Evolutionary conservation across 495 filamentous ascomycete species (phyloP), one percentile per base, ranked within the genome.

Genomic region (Hyaloscypha finlandica): DNA sequence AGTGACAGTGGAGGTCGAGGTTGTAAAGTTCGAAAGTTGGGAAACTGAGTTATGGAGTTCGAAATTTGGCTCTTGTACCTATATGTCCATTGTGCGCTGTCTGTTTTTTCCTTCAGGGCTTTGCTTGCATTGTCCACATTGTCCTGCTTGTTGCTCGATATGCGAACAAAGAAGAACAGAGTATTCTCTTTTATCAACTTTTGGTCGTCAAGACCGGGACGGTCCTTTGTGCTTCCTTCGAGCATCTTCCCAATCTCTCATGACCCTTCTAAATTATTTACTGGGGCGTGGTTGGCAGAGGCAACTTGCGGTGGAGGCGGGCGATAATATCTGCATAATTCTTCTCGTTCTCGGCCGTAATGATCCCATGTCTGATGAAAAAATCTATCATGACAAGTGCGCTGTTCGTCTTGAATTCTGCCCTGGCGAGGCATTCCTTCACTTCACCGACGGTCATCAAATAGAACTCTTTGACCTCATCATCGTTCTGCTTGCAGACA

Each of bases 391-490:
- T 63, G 37, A 84, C 81, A 6, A 80, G 68, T 12, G 78, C 81
- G 65, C 79, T 79, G 66, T 83, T 83, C 1, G 81, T 77, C 72
- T 86, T 88, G 73, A 89, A 89, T 73, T 84, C 79, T 16, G 77
- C 74, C 2, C 64, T 63, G 32, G 71, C 45, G 63, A 89, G 68
- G 0, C 79, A 79, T 25, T 63, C 64, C 58, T 76, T 73, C 2
- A 88, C 78, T 30, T 87, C 77, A 0, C 79, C 78, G 1, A 85
- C 70, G 6, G 62, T 69, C 81, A 82, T 83, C 33, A 83, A 69
- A 12, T 70, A 71, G 68, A 88, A 85, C 30, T 74, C 72, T 58
- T 82, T 77, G 4, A 85, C 84, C 66, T 89, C 87, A 16, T 78
- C 78, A 64, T 88, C 84, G 11, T 75, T 73, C 3, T 84, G 83